These are phyloP conservation scores for Claviceps sp. DNA, from an alignment of 2,329 filamentous ascomycete species.

Conservation along the genomic window DNA sequence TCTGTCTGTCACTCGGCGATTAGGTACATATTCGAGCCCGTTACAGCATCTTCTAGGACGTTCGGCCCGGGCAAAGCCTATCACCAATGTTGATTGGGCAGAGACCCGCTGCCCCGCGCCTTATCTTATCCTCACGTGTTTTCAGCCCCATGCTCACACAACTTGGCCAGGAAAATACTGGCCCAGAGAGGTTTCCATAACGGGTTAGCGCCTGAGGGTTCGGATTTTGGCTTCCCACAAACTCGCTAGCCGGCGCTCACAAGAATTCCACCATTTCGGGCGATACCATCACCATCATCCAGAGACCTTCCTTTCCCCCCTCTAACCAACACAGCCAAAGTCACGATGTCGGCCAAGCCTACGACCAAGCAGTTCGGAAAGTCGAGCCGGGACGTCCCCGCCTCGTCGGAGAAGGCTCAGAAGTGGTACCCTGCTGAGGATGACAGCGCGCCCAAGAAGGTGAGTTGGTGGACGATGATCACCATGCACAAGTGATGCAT, in stretches of 20 bases:
- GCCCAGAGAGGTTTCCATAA: constrained; percentile 14
- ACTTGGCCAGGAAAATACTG: constrained; percentile 6
- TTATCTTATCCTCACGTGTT: constrained; percentile 26
- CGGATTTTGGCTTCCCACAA: constrained; percentile 30
- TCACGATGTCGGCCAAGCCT: constrained; percentile 62
- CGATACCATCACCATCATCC: constrained; percentile 20
- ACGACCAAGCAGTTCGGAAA: constrained; percentile 95
- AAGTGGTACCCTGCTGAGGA: constrained; percentile 99
- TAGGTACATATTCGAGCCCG: constrained; percentile 9
- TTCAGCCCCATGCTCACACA: constrained; percentile 19
- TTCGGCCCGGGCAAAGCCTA: constrained; percentile 16
- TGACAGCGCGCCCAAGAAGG: constrained; percentile 80
- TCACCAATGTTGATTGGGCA: background rate
- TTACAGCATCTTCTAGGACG: constrained; percentile 25
- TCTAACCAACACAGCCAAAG: constrained; percentile 22
- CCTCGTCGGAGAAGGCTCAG: constrained; percentile 80
- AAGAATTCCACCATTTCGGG: constrained; percentile 29
- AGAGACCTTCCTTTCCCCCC: constrained; percentile 13
- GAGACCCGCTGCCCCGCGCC: background rate
- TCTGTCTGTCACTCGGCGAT: background rate
- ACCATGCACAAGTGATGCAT: constrained; percentile 5
- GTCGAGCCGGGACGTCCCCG: constrained; percentile 83
- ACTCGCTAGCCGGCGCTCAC: constrained; percentile 27
- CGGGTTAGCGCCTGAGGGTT: constrained; percentile 27
- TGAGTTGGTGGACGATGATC: constrained; percentile 42